Percentiles rank a stretch among this genome's conserved stretches.
These are phyloP conservation scores for Meripilus lineatus DNA, from an alignment of 1,284 basidiomycete species.

Conservation along the genomic window DNA sequence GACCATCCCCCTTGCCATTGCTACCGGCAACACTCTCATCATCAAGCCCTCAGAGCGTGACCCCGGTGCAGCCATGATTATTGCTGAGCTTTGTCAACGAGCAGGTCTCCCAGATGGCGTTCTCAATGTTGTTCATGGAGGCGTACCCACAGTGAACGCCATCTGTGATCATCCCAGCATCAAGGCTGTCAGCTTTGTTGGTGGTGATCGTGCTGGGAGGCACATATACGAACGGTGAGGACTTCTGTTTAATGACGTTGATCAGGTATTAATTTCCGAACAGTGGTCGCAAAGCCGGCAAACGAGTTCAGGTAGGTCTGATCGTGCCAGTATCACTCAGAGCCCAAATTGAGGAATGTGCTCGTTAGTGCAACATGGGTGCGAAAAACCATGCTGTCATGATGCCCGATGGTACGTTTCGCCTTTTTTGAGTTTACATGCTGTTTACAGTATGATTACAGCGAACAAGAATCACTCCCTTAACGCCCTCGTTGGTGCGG, in stretches of 20 bases:
- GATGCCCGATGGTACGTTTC: constrained; percentile 82
- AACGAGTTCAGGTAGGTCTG: constrained; percentile 80
- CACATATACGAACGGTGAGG: constrained; percentile 87
- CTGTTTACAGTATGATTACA: constrained; percentile 23
- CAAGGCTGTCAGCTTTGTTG: constrained; percentile 97
- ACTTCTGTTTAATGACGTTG: background rate
- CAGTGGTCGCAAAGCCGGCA: constrained; percentile 82
- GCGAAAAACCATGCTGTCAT: constrained; percentile 96
- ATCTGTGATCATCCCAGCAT: constrained; percentile 92
- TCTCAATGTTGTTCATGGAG: constrained; percentile 88
- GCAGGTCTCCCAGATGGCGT: constrained; percentile 82
- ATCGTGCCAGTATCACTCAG: too few relatives aligned
- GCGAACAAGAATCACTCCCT: constrained; percentile 93
- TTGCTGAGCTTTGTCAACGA: constrained; percentile 87
- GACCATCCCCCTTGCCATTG: constrained; percentile 86
- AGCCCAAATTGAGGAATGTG: constrained; percentile 5
- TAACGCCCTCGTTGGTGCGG: constrained; percentile 92
- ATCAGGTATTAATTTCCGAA: constrained; percentile 7
- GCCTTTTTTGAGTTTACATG: background rate
- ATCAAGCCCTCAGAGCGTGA: constrained; percentile 96
- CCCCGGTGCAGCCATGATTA: constrained; percentile 96
- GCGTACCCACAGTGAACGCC: constrained; percentile 85
- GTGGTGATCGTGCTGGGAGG: constrained; percentile 88
- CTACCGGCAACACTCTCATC: constrained; percentile 93
- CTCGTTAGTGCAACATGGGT: constrained; percentile 66